Evolutionary conservation across 2,329 filamentous ascomycete genomes (phyloP).

Genomic region (Zopfia rhizophila): DNA sequence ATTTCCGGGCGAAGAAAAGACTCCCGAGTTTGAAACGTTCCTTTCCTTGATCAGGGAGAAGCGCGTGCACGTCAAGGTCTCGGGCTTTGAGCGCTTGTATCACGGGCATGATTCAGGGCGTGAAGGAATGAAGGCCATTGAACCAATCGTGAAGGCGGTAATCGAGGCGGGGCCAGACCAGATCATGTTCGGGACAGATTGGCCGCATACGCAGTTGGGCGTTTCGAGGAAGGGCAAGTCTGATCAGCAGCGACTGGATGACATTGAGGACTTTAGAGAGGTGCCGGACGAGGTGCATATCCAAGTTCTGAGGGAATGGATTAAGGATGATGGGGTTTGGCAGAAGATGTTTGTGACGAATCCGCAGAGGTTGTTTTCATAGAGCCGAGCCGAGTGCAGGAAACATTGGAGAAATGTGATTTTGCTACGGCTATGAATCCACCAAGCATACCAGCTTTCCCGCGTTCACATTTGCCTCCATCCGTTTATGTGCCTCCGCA

Average conservation of each 20-base stretch:
- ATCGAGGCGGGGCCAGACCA: conserved; percentile 4
- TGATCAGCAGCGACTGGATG: conserved; percentile 2
- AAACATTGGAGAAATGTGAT: not conserved
- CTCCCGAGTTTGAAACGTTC: conserved; percentile 28
- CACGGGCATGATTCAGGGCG: conserved; percentile 12
- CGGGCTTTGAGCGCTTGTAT: conserved; percentile 35
- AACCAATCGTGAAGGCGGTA: conserved; percentile 3
- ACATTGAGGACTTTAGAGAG: conserved; percentile 1
- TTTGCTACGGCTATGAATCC: not conserved
- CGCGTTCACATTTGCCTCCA: conserved; percentile 5
- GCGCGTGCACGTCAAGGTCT: conserved; percentile 31
- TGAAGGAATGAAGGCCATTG: conserved; percentile 2
- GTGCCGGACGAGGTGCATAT: conserved; percentile 1
- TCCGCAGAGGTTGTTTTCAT: not conserved
- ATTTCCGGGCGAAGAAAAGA: conserved; percentile 30
- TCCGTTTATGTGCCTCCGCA: conserved; percentile 1
- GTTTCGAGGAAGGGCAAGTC: conserved; percentile 1
- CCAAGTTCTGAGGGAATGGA: conserved; percentile 5
- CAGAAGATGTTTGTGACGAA: conserved; percentile 1
- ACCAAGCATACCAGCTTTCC: conserved; percentile 2
- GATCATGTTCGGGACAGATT: conserved; percentile 1
- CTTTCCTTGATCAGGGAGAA: conserved; percentile 29
- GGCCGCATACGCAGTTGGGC: conserved; percentile 5
- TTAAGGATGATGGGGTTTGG: conserved; percentile 3
- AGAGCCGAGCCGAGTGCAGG: not conserved